Evolutionary conservation across 805 yeast species (phyloP).

Genomic region (Candida endomychidarum): DNA sequence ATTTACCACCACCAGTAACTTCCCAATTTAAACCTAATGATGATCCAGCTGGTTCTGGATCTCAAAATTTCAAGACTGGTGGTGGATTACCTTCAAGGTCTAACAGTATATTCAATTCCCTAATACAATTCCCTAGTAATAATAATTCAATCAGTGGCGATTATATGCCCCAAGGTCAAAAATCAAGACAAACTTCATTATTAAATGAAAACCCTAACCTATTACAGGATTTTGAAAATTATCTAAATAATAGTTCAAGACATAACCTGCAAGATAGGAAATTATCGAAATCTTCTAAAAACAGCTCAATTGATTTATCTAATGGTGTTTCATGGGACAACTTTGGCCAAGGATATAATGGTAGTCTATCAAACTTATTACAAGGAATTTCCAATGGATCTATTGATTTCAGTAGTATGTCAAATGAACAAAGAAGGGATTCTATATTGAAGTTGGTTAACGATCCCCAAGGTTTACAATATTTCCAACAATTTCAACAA

Average conservation of each 20-base stretch:
- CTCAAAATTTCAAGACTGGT: slow-evolving; percentile 1
- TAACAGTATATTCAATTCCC: slow-evolving; percentile 38
- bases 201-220: slow-evolving; percentile 17
- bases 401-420: slow-evolving; percentile 39
- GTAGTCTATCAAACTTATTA: slow-evolving; percentile 31
- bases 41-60: slow-evolving; percentile 15
- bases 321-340: slow-evolving; percentile 25
- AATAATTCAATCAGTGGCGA: slow-evolving; percentile 35
- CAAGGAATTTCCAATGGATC: slow-evolving; percentile 37
- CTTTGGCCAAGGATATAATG: slow-evolving; percentile 18
- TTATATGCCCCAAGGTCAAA: slow-evolving; percentile 15
- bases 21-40: slow-evolving; percentile 8
- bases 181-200: slow-evolving; percentile 21
- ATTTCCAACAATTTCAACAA: slow-evolving; percentile 9
- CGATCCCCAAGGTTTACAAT: slow-evolving; percentile 25
- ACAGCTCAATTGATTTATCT: slow-evolving; percentile 27
- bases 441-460: slow-evolving; percentile 37
- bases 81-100: slow-evolving; percentile 26
- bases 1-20: slow-evolving; percentile 38
- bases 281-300: slow-evolving; percentile 23
- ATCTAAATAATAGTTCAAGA: slow-evolving; percentile 20
- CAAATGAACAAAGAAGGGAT: slow-evolving; percentile 40
- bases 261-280: slow-evolving; percentile 18
- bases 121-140: slow-evolving; percentile 37
- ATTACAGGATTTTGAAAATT: slow-evolving; percentile 33